Conservation (phyloP, 2,329 filamentous ascomycete genomes). For the Fusarium xylarioides region DNA sequence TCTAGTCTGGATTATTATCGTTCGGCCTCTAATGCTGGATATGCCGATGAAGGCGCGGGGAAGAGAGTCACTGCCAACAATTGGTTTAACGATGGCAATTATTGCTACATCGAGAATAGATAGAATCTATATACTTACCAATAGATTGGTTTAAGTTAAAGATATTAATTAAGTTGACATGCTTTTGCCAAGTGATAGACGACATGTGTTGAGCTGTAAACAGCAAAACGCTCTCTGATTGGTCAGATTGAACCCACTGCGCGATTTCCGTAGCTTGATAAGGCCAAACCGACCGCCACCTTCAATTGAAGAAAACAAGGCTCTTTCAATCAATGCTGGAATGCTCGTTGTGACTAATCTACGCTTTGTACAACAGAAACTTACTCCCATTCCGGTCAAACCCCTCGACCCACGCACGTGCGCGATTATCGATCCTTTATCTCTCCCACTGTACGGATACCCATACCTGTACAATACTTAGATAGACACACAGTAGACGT, state of each 20-base stretch:
- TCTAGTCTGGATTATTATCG: background rate
- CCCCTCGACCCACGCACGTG: conserved; percentile 8
- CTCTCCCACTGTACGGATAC: background rate
- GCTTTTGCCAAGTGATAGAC: background rate
- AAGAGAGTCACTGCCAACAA: background rate
- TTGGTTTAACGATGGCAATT: background rate
- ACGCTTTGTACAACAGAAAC: no score
- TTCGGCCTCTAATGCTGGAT: background rate
- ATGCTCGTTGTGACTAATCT: no score
- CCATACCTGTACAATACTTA: no score
- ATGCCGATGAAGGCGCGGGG: background rate
- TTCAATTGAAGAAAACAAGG: no score
- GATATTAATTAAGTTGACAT: background rate
- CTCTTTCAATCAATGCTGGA: no score
- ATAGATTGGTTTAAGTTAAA: background rate
- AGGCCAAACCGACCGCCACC: no score
- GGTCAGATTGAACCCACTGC: no score
- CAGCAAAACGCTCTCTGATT: no score
- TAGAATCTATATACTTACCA: fast-evolving
- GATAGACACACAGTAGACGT: background rate
- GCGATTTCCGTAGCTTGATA: no score
- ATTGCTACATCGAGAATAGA: background rate
- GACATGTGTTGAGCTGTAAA: no score
- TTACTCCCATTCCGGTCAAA: background rate
- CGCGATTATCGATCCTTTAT: conserved; percentile 25